Base-by-base conservation (phyloP, 2,329 filamentous ascomycete genomes). In the Neophaeococcomyces mojaviensis region DNA sequence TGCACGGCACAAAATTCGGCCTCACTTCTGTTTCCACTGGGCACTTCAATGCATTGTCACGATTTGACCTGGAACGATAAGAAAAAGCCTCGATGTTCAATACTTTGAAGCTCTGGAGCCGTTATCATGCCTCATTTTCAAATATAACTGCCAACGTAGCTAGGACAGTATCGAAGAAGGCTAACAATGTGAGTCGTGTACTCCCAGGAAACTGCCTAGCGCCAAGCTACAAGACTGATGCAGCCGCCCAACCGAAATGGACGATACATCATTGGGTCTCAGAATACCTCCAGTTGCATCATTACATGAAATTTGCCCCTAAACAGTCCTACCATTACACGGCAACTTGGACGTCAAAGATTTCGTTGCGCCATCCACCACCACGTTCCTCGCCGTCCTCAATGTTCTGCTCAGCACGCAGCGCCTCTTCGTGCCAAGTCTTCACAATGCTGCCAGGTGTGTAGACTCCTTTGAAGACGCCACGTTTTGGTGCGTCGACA, bases 381-480 rank as follows among this genome's bases (percentile, higher is more conserved):
- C 76, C 80, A 38, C 70, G 70, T 46, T 81, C 77, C 59, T 81
- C 81, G 4, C 62, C 62, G 53, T 90, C 84, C 53, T 89, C 80
- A 31, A 94, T 78, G 33, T 80, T 74, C 64, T 94, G 85, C 16
- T 73, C 74, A 0, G 86, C 88, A 50, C 74, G 71, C 18, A 71
- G 67, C 0, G 79, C 88, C 66, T 94, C 84, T 53, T 88, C 82
- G 54, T 90, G 79, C 87, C 88, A 95, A n/a, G 94, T 65, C 67
- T 86, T 88, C 42, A 92, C 85, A 20, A 96, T 70, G 63, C 88
- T 95, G 0, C 88, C 89, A 0, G 90, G 90, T 1, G 90, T 83
- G 67, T 95, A 96, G 1, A 88, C 77, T 3, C 84, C 86, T 55
- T 81, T 80, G 70, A 97, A 97, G 0, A 90, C 72, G 24, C 78